phyloP scores from a whole-genome alignment of 371 early-diverging fungal genomes.

The Mortierella sp. region DNA sequence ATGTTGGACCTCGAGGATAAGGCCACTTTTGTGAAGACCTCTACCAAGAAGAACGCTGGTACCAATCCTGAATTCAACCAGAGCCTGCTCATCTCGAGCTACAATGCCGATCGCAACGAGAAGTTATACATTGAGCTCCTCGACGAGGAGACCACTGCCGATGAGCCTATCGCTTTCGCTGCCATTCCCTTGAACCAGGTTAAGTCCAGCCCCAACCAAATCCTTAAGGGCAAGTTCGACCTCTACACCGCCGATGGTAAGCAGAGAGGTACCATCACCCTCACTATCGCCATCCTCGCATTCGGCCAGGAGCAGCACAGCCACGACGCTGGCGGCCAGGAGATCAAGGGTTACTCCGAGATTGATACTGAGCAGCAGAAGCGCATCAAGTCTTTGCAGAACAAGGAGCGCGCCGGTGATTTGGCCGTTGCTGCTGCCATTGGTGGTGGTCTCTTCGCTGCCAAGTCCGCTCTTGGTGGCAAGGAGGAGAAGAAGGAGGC shows the following conservation, averaged over 20 bases:
- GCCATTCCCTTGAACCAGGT: slow-evolving; percentile 61
- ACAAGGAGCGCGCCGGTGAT: not conserved
- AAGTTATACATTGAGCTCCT: slow-evolving; percentile 64
- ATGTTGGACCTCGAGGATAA: slow-evolving; percentile 11
- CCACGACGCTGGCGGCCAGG: not conserved
- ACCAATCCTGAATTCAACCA: slow-evolving; percentile 24
- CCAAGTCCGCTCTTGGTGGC: too few species aligned
- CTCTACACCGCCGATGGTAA: slow-evolving; percentile 17
- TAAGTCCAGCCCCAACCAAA: not conserved
- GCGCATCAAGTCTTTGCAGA: not conserved
- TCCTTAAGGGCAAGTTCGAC: slow-evolving; percentile 10
- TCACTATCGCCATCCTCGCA: slow-evolving; percentile 9
- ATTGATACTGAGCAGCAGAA: not conserved
- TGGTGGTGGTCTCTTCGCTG: not conserved
- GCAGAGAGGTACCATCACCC: slow-evolving; percentile 14
- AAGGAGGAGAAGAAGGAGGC: too few species aligned
- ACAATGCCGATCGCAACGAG: not conserved
- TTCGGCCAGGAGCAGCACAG: not conserved
- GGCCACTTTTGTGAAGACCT: slow-evolving; percentile 6
- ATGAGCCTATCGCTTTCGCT: slow-evolving; percentile 65
- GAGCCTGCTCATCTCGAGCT: slow-evolving; percentile 3
- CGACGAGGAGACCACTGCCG: slow-evolving; percentile 58
- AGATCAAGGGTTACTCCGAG: not conserved
- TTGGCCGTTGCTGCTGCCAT: not conserved
- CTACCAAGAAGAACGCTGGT: slow-evolving; percentile 20